Percentiles rank a stretch among this genome's conserved stretches.
These are phyloP conservation scores for Tulasnella sp. DNA, from an alignment of 768 basidiomycete species.

Conservation along the genomic window DNA sequence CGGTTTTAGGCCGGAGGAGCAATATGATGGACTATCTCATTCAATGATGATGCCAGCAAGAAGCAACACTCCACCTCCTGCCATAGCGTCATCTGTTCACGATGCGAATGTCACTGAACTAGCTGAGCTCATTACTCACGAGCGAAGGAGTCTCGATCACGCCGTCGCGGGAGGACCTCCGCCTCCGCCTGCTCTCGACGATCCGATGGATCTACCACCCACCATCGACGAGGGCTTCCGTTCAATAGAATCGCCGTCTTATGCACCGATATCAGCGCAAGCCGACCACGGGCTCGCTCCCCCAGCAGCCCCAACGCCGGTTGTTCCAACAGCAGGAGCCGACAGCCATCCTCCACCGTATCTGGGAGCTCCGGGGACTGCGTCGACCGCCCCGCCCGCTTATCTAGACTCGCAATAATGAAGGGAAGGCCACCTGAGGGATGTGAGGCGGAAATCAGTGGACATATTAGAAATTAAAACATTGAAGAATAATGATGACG, in stretches of 20 bases:
- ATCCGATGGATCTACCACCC: slow-evolving; percentile 80
- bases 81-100: slow-evolving; percentile 60
- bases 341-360: slow-evolving; percentile 9
- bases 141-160: slow-evolving; percentile 22
- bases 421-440: too few species aligned
- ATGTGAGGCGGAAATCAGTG: too few species aligned
- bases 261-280: background rate
- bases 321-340: background rate
- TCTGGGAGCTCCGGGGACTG: slow-evolving; percentile 1
- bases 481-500: too few species aligned
- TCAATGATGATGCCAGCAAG: slow-evolving; percentile 39
- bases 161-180: slow-evolving; percentile 47
- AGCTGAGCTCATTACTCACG: slow-evolving; percentile 45
- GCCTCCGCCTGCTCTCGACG: slow-evolving; percentile 73
- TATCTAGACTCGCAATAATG: slow-evolving; percentile 13
- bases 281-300: background rate
- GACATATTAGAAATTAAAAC: too few species aligned
- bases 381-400: slow-evolving; percentile 1
- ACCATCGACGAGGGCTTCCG: slow-evolving; percentile 54
- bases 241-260: background rate
- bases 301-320: background rate
- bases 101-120: slow-evolving; percentile 63
- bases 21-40: slow-evolving; percentile 74
- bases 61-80: slow-evolving; percentile 60
- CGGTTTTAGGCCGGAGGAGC: slow-evolving; percentile 58